phyloP scores from a whole-genome alignment of 139 green algal genomes.

The Monoraphidium neglectum region DNA sequence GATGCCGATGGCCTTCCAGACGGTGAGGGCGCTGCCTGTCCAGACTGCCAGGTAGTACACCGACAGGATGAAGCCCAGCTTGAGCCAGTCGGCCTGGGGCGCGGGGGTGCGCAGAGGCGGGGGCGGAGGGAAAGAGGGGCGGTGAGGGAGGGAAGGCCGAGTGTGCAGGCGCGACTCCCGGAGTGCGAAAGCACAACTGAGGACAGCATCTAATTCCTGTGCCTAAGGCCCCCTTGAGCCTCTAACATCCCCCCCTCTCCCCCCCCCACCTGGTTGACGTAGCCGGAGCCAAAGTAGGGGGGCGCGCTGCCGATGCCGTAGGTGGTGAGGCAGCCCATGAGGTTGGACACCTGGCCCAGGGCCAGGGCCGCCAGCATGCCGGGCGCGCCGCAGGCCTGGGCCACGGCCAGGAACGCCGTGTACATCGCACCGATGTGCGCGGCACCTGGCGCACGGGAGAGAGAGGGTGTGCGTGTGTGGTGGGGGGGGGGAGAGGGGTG shows the following conservation, averaged over 20 bases:
- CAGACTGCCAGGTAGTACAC: conserved; percentile 96
- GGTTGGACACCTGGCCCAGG: conserved; percentile 92
- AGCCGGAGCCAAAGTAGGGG: conserved; percentile 92
- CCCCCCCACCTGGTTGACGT: conserved; percentile 58
- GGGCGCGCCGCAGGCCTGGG: conserved; percentile 89
- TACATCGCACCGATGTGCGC: conserved; percentile 99
- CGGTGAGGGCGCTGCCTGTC: conserved; percentile 83
- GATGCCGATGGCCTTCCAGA: conserved; percentile 97
- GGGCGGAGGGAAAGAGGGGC: too few species aligned
- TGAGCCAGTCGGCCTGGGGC: conserved; percentile 91
- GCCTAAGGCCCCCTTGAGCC: too few species aligned
- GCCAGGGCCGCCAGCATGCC: conserved; percentile 61
- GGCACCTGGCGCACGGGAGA: conserved; percentile 55
- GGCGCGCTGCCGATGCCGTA: conserved; percentile 99
- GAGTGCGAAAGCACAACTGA: too few species aligned
- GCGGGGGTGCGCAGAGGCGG: too few species aligned
- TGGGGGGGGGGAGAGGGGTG: too few species aligned
- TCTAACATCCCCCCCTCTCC: too few species aligned
- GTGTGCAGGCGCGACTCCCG: too few species aligned
- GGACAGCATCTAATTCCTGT: too few species aligned
- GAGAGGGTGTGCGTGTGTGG: too few species aligned
- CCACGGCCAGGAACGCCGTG: conserved; percentile 97
- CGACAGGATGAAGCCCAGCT: conserved; percentile 90
- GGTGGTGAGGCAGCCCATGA: conserved; percentile 99
- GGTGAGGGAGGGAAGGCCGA: too few species aligned